phyloP scores from a whole-genome alignment of 371 early-diverging fungal genomes.

The Mortierella polycephala region DNA sequence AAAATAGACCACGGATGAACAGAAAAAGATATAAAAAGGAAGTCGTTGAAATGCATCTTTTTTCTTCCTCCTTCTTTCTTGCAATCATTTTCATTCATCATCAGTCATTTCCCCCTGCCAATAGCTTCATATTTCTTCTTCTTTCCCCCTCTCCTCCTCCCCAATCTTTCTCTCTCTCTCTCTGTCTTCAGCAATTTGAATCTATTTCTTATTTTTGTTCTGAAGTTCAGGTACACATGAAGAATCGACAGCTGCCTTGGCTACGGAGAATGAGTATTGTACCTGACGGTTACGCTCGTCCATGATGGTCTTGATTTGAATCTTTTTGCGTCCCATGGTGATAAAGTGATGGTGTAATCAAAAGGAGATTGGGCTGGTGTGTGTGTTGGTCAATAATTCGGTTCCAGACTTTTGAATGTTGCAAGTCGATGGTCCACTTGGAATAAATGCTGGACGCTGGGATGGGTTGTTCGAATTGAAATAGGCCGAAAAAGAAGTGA shows the following conservation, averaged over 20 bases:
- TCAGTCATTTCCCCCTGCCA: neutral
- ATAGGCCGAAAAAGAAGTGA: neutral
- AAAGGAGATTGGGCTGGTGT: neutral
- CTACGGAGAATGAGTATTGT: conserved; percentile 16
- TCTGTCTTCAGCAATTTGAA: too few relatives aligned
- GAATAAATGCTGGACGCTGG: neutral
- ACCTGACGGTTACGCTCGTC: conserved; percentile 96
- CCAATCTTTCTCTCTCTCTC: conserved; percentile 6
- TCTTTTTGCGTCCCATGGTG: conserved; percentile 96
- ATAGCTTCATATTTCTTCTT: neutral
- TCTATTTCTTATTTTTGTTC: too few relatives aligned
- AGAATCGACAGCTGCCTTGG: too few relatives aligned
- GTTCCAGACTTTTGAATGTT: too few relatives aligned
- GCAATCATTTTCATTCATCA: neutral
- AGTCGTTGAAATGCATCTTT: neutral
- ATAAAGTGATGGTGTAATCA: neutral
- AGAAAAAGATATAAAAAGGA: conserved; percentile 12
- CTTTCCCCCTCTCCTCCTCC: neutral
- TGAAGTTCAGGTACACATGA: too few relatives aligned
- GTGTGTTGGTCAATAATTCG: neutral
- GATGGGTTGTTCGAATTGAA: neutral
- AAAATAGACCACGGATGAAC: conserved; percentile 32
- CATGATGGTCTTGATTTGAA: conserved; percentile 93
- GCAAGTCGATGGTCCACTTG: too few relatives aligned
- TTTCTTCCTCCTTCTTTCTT: neutral